A percentile compares a stretch with the other conserved stretches of the same genome.
Conservation (phyloP, 2,329 filamentous ascomycete genomes). For the Trichoderma sp. region DNA sequence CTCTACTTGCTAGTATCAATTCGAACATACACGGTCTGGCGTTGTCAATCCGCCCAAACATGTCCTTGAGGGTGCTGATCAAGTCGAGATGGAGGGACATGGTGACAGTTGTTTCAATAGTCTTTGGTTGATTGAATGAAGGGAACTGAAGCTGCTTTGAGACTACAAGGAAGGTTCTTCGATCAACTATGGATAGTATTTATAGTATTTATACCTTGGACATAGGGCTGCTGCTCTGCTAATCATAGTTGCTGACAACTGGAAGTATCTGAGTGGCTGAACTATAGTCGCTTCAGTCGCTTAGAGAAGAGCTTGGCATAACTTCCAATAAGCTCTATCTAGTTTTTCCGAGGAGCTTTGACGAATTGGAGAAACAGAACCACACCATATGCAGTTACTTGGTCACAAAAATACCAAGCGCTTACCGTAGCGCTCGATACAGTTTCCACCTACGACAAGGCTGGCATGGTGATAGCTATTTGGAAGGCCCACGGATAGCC, state of each 20-base stretch:
- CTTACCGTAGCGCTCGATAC: background rate
- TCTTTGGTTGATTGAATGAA: background rate
- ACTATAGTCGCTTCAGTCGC: background rate
- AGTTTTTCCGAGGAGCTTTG: background rate
- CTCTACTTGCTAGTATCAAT: background rate
- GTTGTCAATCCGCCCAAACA: background rate
- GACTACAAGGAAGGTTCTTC: background rate
- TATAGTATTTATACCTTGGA: background rate
- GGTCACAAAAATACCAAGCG: background rate
- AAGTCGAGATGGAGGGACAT: conserved; percentile 13
- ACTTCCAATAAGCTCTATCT: background rate
- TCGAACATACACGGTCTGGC: conserved; percentile 2
- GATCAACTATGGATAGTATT: background rate
- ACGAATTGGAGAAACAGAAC: background rate
- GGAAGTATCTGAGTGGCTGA: conserved; percentile 1
- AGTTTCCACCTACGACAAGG: background rate
- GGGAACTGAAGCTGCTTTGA: background rate
- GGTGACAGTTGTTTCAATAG: background rate
- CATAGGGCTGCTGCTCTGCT: background rate
- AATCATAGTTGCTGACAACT: background rate
- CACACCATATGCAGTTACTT: background rate
- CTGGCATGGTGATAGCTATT: background rate
- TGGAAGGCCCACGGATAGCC: background rate
- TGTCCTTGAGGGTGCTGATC: conserved; percentile 8
- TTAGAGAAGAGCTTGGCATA: background rate